Conservation (phyloP, 768 basidiomycete genomes). For the Naganishia onofrii region DNA sequence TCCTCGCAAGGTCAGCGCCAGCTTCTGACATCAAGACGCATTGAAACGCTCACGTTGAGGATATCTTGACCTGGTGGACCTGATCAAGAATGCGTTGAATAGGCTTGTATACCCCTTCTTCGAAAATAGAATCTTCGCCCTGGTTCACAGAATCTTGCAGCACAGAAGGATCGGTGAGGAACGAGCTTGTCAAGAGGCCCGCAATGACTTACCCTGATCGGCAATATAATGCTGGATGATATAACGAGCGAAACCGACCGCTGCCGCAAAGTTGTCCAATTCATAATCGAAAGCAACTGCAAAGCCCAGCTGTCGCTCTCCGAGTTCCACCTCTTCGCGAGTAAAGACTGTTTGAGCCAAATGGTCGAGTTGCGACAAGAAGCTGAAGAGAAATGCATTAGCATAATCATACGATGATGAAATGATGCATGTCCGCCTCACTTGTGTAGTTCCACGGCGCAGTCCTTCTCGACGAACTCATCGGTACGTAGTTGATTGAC, state of each 20-base stretch:
- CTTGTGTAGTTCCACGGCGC: conserved; percentile 84
- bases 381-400: conserved; percentile 56
- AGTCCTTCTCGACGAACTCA: conserved; percentile 90
- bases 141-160: conserved; percentile 68
- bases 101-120: conserved; percentile 74
- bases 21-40: conserved; percentile 6
- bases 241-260: conserved; percentile 84
- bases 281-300: conserved; percentile 80
- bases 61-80: conserved; percentile 72
- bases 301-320: conserved; percentile 82
- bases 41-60: conserved; percentile 65
- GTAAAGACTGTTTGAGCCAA: conserved; percentile 81
- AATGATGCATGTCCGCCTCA: conserved; percentile 53
- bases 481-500: conserved; percentile 77
- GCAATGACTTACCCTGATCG: conserved; percentile 65
- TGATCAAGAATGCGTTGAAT: conserved; percentile 77
- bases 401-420: conserved; percentile 2
- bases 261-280: conserved; percentile 88
- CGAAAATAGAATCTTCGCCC: conserved; percentile 69
- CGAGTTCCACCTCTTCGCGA: conserved; percentile 78
- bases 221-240: conserved; percentile 68
- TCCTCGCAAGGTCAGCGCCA: background rate
- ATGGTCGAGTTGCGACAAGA: conserved; percentile 90
- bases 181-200: background rate
- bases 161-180: conserved; percentile 19